A percentile compares a stretch with the other conserved stretches of the same genome.
Conservation (phyloP, 192 early-diverging fungal genomes). For the Coemansia sp. region DNA sequence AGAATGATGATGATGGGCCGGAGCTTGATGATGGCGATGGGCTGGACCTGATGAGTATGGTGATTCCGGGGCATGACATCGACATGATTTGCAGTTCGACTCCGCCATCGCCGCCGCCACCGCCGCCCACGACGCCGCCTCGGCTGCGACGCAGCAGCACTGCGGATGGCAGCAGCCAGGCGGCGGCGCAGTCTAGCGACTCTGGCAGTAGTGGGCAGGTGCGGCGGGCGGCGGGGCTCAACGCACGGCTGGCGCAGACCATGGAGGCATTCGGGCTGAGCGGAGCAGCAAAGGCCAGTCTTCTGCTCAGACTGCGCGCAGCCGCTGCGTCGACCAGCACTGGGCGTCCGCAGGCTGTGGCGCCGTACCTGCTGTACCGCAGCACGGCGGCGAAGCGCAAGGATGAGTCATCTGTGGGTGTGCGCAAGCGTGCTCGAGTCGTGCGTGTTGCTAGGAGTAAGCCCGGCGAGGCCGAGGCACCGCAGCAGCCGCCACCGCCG, state of each 20-base stretch:
- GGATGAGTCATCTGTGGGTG: neutral
- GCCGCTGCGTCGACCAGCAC: constrained; percentile 53
- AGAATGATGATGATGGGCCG: neutral
- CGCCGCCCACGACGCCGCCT: constrained; percentile 6
- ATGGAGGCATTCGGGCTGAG: constrained; percentile 57
- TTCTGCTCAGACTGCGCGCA: constrained; percentile 49
- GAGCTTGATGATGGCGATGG: constrained; percentile 15
- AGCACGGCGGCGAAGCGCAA: neutral
- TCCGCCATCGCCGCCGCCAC: constrained; percentile 51
- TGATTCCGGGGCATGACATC: constrained; percentile 25
- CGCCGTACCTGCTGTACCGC: constrained; percentile 49
- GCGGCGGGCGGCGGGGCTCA: constrained; percentile 33
- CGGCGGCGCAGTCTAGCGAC: neutral
- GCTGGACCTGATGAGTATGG: constrained; percentile 41
- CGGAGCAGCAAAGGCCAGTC: constrained; percentile 41
- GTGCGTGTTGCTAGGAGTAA: constrained; percentile 24
- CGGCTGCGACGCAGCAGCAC: constrained; percentile 8
- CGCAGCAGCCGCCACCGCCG: neutral
- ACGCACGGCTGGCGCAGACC: constrained; percentile 50
- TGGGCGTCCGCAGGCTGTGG: constrained; percentile 47
- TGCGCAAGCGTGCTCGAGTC: constrained; percentile 44
- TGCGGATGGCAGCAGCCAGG: neutral
- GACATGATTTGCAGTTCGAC: constrained; percentile 55
- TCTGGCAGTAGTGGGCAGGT: neutral
- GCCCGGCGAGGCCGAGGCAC: neutral